phyloP scores from a whole-genome alignment of 768 basidiomycete species.

The Boletus huronensis region DNA sequence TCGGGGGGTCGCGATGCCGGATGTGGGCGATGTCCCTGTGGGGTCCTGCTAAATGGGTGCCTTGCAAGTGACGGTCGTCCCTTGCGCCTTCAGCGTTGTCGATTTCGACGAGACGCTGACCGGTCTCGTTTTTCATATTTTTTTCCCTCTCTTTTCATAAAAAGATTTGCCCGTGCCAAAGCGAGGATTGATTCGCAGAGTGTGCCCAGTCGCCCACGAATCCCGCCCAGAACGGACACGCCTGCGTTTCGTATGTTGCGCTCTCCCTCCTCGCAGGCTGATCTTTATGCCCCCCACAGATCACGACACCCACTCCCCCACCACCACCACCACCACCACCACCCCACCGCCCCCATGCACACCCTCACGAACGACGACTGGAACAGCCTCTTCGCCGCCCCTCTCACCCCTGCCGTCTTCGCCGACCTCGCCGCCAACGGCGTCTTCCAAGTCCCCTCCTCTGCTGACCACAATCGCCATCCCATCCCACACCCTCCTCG shows the following conservation, averaged over 20 bases:
- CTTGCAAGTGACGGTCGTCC: constrained; percentile 10
- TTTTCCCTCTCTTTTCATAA: constrained; percentile 9
- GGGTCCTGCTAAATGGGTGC: constrained; percentile 14
- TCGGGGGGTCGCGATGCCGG: constrained; percentile 13
- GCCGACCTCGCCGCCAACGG: constrained; percentile 60
- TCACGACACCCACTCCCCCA: neutral
- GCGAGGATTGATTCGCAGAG: neutral
- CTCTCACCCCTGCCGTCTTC: constrained; percentile 59
- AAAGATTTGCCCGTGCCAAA: constrained; percentile 18
- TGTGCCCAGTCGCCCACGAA: neutral
- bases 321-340: no score
- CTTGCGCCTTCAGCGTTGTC: constrained; percentile 19
- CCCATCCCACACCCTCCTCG: constrained; percentile 11
- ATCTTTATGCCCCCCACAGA: neutral
- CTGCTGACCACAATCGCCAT: constrained; percentile 31
- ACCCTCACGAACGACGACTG: constrained; percentile 40
- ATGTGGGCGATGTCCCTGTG: neutral
- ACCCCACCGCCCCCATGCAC: no score
- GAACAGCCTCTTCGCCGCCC: constrained; percentile 56
- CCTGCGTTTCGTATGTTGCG: neutral
- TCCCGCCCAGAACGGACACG: constrained; percentile 4
- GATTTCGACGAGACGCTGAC: neutral
- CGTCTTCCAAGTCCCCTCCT: constrained; percentile 40
- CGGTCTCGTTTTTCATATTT: neutral
- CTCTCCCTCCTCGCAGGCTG: neutral